Evolutionary conservation across 805 yeast genomes (phyloP).

Genomic region (Saccharomyces jurei): DNA sequence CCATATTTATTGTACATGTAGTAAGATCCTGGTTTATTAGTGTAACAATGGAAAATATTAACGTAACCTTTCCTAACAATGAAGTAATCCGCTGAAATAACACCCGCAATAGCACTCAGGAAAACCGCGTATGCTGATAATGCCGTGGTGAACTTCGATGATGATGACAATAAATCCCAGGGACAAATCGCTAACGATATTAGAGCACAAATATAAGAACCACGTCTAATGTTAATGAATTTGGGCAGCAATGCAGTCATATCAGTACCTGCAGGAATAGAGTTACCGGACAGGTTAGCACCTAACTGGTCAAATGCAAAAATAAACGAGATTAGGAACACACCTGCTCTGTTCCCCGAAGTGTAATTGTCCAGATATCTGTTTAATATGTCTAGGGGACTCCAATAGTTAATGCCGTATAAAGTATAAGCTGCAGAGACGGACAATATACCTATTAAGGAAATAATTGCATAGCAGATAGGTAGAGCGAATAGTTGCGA

Average conservation of each 20-base stretch:
- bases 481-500: slow-evolving; percentile 66
- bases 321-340: slow-evolving; percentile 60
- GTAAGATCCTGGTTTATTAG: slow-evolving; percentile 35
- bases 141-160: slow-evolving; percentile 71
- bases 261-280: slow-evolving; percentile 66
- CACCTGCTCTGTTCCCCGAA: slow-evolving; percentile 68
- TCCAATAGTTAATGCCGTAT: slow-evolving; percentile 71
- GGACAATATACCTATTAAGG: slow-evolving; percentile 77
- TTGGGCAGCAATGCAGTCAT: slow-evolving; percentile 58
- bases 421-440: slow-evolving; percentile 67
- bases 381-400: slow-evolving; percentile 69
- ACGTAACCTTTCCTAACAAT: slow-evolving; percentile 68
- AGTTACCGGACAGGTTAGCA: slow-evolving; percentile 67
- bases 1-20: slow-evolving; percentile 62
- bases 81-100: slow-evolving; percentile 57
- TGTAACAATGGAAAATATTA: slow-evolving; percentile 55
- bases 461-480: slow-evolving; percentile 66
- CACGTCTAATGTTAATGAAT: slow-evolving; percentile 67
- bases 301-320: slow-evolving; percentile 74
- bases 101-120: slow-evolving; percentile 77
- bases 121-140: slow-evolving; percentile 76
- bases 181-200: slow-evolving; percentile 70
- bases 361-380: slow-evolving; percentile 47
- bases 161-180: slow-evolving; percentile 67
- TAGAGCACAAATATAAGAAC: slow-evolving; percentile 68